Evolutionary conservation across 2,329 filamentous ascomycete species (phyloP), one percentile per base, ranked within the genome.

Genomic region (Ophiostoma populinum): DNA sequence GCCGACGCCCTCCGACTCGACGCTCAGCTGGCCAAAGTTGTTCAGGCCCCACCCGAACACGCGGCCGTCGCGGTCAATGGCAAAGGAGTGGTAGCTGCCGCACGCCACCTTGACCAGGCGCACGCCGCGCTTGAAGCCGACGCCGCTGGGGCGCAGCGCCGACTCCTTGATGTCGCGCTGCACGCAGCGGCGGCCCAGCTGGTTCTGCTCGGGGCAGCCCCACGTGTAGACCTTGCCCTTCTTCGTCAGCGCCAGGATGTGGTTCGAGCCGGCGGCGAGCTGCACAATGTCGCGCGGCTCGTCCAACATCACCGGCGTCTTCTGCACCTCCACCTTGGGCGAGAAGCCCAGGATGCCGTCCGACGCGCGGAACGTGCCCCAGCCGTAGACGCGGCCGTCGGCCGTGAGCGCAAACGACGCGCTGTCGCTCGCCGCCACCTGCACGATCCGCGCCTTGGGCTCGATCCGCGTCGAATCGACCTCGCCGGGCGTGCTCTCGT

Each of bases 21-120:
- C 46, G 40, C 78, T 82, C 12, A 80, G 80, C 58, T 92, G 77
- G 42, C 77, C 80, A 54, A 80, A 92, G 56, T 80, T 85, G 64
- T 92, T 92, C 20, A 87, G 61, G 17, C 85, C 83, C 82, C 83
- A 92, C 0, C 75, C 70, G 55, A 74, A 90, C 21, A 87, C 76
- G 20, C 69, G 64, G 25, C 75, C 80, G 11, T 70, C 66, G 38
- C 69, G 65, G 54, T 78, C 72, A 31, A 92, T 63, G 13, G 81
- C 81, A 46, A 92, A 87, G 46, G 75, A 80, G 59, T 92, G 81
- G 55, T 86, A 87, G 11, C 76, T 70, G 29, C 83, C 83, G 40
- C 53, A 59, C n/a, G 53, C 75, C 19, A 75, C 67, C 41, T 72
- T 67, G 46, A 69, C 67, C 32, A 83, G 66, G 33, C 77, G 78